Evolutionary conservation across 2,329 filamentous ascomycete genomes (phyloP), one percentile per base, ranked within the genome.

Genomic region (Trichophyton benhamiae): DNA sequence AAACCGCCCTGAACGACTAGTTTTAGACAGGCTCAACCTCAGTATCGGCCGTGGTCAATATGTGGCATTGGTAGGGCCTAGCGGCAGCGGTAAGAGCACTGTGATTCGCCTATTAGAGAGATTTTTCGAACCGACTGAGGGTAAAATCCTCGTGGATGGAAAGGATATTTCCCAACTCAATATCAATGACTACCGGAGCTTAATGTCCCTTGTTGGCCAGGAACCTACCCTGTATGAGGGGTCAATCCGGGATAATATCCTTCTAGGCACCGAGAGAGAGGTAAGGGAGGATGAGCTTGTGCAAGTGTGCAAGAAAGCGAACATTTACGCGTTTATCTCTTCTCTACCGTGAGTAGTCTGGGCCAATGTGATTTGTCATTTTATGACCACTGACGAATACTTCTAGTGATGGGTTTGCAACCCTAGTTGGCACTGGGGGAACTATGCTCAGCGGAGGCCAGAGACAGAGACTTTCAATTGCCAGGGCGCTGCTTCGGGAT

Each of bases 161-260:
- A 83, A 86, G 65, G 88, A 96, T 65, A 89, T 97, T 68, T 87
- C 84, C 63, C 80, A 79, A 7, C 79, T 96, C 53, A 91, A 95
- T 68, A 79, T 96, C 70, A 91, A 89, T 73, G 84, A 91, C 61
- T 96, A 96, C 76, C 87, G 92, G 57, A 85, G 82, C 17, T 84
- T 86, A 72, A 83, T 97, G 65, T 87, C 92, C 0, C 85, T 97
- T 5, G 94, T 97, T 11, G 90, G 87, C 33, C 94, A 97, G 71
- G 92, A 97, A 72, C 92, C 92, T 0, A 95, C 91, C 0, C 77
- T 97, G 0, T 97, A 96, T 75, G 90, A 95, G 72, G 92, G 92
- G 48, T 91, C 87, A 0, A 89, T 97, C 69, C 83, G 82, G 65
- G 91, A 97, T 42, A 97, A 97, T 71, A 90, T 97, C 64, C 75